phyloP scores from a whole-genome alignment of 2,329 filamentous ascomycete species.

The Tolypocladium nubicola region DNA sequence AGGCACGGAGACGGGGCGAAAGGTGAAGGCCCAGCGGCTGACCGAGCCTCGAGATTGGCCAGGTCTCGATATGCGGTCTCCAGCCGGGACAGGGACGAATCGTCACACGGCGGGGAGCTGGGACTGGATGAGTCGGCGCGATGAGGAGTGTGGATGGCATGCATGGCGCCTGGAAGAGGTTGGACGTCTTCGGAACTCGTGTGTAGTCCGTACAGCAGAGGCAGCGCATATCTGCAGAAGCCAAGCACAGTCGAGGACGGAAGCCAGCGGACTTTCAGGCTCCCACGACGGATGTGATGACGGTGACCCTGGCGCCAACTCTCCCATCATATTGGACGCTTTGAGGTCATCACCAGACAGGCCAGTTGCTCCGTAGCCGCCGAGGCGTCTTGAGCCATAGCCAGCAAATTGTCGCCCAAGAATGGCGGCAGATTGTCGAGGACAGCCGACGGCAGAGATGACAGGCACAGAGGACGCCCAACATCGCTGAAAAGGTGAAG shows the following conservation, averaged over 20 bases:
- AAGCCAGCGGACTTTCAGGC: neutral
- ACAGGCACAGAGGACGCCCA: neutral
- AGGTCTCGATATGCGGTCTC: slow-evolving; percentile 15
- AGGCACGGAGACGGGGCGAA: slow-evolving; percentile 4
- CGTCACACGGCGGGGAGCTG: slow-evolving; percentile 13
- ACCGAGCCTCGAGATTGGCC: slow-evolving; percentile 44
- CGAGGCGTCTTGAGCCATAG: neutral
- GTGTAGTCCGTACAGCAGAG: neutral
- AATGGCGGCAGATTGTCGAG: neutral
- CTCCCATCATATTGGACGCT: neutral
- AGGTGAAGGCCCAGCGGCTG: slow-evolving; percentile 29
- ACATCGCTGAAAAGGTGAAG: neutral
- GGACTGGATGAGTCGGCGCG: slow-evolving; percentile 10
- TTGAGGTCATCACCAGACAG: neutral
- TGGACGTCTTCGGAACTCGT: neutral
- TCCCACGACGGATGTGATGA: too few relatives aligned
- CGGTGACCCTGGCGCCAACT: neutral
- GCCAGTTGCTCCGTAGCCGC: neutral
- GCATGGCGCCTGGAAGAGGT: neutral
- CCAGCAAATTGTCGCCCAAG: neutral
- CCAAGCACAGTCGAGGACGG: neutral
- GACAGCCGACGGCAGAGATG: neutral
- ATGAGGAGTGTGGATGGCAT: slow-evolving; percentile 13
- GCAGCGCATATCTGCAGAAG: neutral
- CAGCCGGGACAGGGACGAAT: slow-evolving; percentile 12